A percentile compares a stretch with the other conserved stretches of the same genome.
These are phyloP conservation scores for Pelagophyceae sp. DNA, from an alignment of 352 stramenopile species.

Conservation along the genomic window DNA sequence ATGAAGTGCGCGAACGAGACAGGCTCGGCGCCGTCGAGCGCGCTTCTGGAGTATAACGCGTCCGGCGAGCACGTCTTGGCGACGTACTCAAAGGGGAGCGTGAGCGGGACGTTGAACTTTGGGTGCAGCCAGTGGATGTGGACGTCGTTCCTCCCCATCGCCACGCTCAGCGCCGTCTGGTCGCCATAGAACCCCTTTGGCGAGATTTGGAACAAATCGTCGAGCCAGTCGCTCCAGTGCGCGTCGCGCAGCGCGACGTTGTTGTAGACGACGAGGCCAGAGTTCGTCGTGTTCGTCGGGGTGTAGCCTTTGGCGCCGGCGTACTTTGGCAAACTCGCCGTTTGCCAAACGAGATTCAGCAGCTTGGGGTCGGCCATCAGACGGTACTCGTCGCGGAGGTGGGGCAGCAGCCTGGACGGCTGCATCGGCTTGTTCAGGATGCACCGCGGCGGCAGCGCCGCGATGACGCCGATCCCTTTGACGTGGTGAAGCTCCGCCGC, in stretches of 20 bases:
- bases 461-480: neutral
- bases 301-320: neutral
- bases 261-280: neutral
- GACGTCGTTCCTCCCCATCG: neutral
- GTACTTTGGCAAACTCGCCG: neutral
- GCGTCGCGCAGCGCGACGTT: neutral
- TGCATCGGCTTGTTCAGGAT: too few species aligned
- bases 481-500: neutral
- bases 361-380: neutral
- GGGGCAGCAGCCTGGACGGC: too few species aligned
- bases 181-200: neutral
- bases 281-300: neutral
- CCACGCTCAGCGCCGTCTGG: neutral
- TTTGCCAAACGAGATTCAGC: neutral
- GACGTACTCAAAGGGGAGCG: neutral
- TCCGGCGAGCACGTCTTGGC: neutral
- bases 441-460: neutral
- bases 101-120: slow-evolving; percentile 3
- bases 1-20: slow-evolving; percentile 13
- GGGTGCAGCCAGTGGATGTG: neutral
- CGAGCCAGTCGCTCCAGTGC: neutral
- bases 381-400: slow-evolving; percentile 17
- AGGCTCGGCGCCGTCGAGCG: neutral
- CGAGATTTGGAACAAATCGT: neutral
- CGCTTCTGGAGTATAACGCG: too few species aligned